phyloP scores from a whole-genome alignment of 116 monocot species.

The Phalaenopsis hybrid region DNA sequence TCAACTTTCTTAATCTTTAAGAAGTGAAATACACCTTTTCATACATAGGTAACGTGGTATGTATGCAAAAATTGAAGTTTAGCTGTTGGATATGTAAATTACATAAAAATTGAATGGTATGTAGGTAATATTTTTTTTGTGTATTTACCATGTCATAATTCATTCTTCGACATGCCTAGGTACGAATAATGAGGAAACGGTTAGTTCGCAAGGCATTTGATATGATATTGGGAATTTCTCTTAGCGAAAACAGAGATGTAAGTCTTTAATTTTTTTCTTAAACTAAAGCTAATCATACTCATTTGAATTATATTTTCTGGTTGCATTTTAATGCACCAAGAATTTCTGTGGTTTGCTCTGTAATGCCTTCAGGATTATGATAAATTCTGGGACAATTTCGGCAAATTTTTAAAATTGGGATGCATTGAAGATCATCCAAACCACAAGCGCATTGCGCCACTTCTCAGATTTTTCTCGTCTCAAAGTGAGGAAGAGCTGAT shows the following conservation, averaged over 20 bases:
- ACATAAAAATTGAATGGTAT: too few species aligned
- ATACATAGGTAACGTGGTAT: too few species aligned
- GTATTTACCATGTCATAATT: neutral
- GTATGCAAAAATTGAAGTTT: too few species aligned
- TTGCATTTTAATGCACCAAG: neutral
- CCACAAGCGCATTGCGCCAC: constrained; percentile 89
- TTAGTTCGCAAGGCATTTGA: constrained; percentile 97
- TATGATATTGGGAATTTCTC: constrained; percentile 94
- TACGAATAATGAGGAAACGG: constrained; percentile 92
- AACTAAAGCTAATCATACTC: neutral
- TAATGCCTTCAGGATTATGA: constrained; percentile 67
- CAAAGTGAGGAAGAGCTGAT: constrained; percentile 75
- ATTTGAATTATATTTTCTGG: neutral
- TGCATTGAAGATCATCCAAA: constrained; percentile 95
- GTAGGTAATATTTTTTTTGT: too few species aligned
- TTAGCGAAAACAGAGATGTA: constrained; percentile 87
- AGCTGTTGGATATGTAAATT: too few species aligned
- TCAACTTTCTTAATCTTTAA: too few species aligned
- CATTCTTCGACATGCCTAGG: constrained; percentile 25
- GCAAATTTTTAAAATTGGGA: constrained; percentile 82
- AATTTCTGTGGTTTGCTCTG: neutral
- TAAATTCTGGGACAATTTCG: constrained; percentile 94
- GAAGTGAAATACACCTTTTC: too few species aligned
- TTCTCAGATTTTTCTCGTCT: constrained; percentile 92
- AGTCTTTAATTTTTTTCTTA: constrained; percentile 4